These are phyloP conservation scores for Amylocarpus encephaloides DNA, from an alignment of 2,329 filamentous ascomycete genomes.

Conservation along the genomic window DNA sequence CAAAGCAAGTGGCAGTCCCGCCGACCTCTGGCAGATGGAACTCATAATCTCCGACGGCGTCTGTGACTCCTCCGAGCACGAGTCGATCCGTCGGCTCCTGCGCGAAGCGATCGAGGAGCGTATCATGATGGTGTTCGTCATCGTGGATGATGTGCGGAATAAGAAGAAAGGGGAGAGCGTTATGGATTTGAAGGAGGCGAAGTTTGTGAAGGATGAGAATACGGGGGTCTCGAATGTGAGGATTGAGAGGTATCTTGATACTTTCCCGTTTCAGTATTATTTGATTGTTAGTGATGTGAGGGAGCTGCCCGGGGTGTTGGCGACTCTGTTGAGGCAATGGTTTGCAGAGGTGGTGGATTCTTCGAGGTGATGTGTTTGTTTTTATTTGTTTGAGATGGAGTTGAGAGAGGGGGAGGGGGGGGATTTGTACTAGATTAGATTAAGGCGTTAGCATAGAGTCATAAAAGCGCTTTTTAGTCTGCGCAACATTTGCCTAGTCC, in stretches of 20 bases:
- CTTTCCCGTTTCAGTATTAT: constrained; percentile 96
- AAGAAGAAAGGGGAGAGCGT: constrained; percentile 60
- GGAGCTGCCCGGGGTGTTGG: constrained; percentile 83
- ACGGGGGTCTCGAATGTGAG: constrained; percentile 60
- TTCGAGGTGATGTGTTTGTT: constrained; percentile 5
- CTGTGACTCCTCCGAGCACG: constrained; percentile 75
- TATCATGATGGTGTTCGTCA: constrained; percentile 97
- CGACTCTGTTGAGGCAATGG: constrained; percentile 88
- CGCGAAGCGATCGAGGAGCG: constrained; percentile 85
- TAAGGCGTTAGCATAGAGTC: too few relatives aligned
- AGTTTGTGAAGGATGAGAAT: constrained; percentile 62
- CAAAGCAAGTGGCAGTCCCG: constrained; percentile 42
- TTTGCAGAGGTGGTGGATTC: constrained; percentile 61
- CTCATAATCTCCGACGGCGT: constrained; percentile 91
- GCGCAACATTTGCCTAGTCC: too few relatives aligned
- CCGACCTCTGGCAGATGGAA: constrained; percentile 89
- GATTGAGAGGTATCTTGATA: constrained; percentile 87
- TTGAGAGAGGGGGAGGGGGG: too few relatives aligned
- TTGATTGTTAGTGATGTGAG: constrained; percentile 87
- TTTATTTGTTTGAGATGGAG: neutral
- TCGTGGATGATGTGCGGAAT: constrained; percentile 65
- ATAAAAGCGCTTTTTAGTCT: too few relatives aligned
- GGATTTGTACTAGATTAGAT: too few relatives aligned
- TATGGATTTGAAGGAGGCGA: constrained; percentile 80
- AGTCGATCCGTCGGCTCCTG: constrained; percentile 72